Base-by-base conservation (phyloP, 768 basidiomycete species). In the Psilocybe cubensis region DNA sequence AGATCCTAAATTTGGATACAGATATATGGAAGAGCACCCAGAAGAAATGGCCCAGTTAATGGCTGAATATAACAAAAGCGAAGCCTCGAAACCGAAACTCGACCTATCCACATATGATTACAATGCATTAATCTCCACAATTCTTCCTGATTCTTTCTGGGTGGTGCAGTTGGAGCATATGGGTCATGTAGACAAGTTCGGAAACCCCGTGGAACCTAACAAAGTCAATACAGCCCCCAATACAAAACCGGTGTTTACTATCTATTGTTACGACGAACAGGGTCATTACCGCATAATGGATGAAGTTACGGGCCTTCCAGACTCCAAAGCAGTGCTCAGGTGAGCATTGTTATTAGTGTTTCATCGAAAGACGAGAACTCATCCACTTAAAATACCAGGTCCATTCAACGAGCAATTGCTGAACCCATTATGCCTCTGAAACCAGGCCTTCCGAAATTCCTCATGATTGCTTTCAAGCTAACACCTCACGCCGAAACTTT, bases 121-220 rank as follows among this genome's bases (percentile, higher is more conserved):
- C 54, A 56, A 62, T 18, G 59, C 67, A 23, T 58, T 72, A 28
- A 63, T 59, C 11, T 35, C 49, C 3, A 64, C 62, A 5, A 69
- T 74, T 21, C 61, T 60, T 7, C 62, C 62, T 25, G 63, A 67
- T 18, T 64, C 70, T 4, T 69, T 68, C 51, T 75, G 73, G 74
- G 68, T 72, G n/a, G 51, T 74, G 12, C 73, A 74, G 60, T 57
- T 74, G 11, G 65, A 67, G 38, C 52, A 59, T n/a, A 65, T 64
- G 54, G 70, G 72, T 5, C 67, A 68, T 12, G 62, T 66, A 14
- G 67, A 68, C 45, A 50, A 40, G 12, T 24, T 50, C 2, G 66
- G 68, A 10, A 44, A 60, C 11, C 45, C 50, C 6, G 29, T 68
- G 8, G 60, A 62, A 25, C 53, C 64, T 27, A 44, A 60, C 3